Evolutionary conservation across 345 rosid genomes (phyloP).

Genomic region (Bruguiera sexangula): DNA sequence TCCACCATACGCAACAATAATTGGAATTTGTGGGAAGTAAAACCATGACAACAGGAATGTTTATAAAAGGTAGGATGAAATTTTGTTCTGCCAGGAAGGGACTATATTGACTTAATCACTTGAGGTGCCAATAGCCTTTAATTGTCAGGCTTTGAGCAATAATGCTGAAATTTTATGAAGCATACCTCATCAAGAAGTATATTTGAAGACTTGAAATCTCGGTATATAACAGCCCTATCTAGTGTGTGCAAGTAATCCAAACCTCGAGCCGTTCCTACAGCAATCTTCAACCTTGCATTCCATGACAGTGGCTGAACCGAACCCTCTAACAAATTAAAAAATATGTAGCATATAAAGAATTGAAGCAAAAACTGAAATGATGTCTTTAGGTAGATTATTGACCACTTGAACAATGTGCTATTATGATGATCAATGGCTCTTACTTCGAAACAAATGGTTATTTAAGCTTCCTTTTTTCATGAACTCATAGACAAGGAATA

Average conservation of each 20-base stretch:
- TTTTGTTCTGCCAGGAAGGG: too few relatives aligned
- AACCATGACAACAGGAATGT: too few relatives aligned
- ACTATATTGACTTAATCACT: too few relatives aligned
- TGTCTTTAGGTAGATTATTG: background rate
- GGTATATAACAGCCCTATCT: background rate
- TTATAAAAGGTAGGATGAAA: too few relatives aligned
- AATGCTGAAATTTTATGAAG: background rate
- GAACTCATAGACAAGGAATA: conserved; percentile 13
- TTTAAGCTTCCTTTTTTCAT: conserved; percentile 21
- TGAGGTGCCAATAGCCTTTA: too few relatives aligned
- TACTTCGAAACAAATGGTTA: conserved; percentile 20
- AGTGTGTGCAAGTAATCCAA: background rate
- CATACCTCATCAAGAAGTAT: conserved; percentile 1
- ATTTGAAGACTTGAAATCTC: background rate
- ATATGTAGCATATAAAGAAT: background rate
- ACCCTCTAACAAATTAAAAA: background rate
- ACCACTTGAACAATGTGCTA: background rate
- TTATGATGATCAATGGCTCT: conserved; percentile 4
- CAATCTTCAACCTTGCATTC: background rate
- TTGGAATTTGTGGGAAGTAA: too few relatives aligned
- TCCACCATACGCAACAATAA: too few relatives aligned
- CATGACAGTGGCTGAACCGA: background rate
- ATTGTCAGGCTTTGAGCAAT: background rate
- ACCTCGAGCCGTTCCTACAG: background rate
- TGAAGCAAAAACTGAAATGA: background rate